Evolutionary conservation across 352 stramenopile genomes (phyloP), one percentile per base, ranked within the genome.

Genomic region (Phytopythium sindhum): DNA sequence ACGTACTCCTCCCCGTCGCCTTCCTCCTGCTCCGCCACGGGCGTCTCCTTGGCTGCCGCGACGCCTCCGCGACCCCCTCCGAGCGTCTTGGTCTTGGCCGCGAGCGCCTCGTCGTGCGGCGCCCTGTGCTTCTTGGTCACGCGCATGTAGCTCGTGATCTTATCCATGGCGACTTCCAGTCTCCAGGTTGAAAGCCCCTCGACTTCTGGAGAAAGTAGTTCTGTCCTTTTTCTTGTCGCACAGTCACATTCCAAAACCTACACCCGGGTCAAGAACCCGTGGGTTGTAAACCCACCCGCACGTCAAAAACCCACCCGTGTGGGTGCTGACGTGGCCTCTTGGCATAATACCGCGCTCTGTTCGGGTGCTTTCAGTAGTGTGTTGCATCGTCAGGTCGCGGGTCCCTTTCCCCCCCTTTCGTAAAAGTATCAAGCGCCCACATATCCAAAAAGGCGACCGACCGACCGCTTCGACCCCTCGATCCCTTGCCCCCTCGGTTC

Each of bases 61-160:
- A 5, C 26, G 23, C 23, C 11, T 28, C 11, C 48, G 12, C 28
- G 33, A 39, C 10, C 14, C 33, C 33, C 41, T 35, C 47, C 3
- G 51, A 45, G n/a, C 58, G 52, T 7, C 29, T 21, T 24, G 17
- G 37, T 5, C 64, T 71, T 72, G 45, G 62, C 66, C 9, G 61
- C 12, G 41, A 63, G 57, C 2, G 19, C 57, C 48, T 73, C 72
- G 19, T 73, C 73, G 37, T 69, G 68, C 26, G 72, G 66, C 45
- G 66, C 61, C 66, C 70, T 80, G 64, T 61, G 70, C 66, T 74
- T 71, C 74, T 89, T 89, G n/a, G 79, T 86, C 39, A 81, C 74
- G 64, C 79, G 81, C 81, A 90, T 87, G 47, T 75, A 89, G 66
- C 57, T 81, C 41, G 77, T 88, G 66, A 90, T 88, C 72, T 86